phyloP scores from a whole-genome alignment of 495 filamentous ascomycete genomes.

The Melanomma pulvis-pyrius region DNA sequence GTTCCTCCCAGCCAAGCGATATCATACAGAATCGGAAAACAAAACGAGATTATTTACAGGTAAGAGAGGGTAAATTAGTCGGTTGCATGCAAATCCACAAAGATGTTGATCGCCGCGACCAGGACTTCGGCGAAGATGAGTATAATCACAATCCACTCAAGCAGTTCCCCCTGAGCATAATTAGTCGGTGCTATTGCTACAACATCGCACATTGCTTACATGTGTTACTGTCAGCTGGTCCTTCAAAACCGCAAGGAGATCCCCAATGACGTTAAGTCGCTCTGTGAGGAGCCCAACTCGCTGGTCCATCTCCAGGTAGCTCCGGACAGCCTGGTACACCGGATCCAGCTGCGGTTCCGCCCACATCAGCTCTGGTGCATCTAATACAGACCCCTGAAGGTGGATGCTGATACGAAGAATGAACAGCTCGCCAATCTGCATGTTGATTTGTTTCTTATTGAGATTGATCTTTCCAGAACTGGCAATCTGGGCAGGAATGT shows the following conservation, averaged over 20 bases:
- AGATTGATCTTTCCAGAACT: constrained; percentile 87
- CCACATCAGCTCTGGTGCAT: constrained; percentile 98
- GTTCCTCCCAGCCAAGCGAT: background rate
- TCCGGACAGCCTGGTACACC: constrained; percentile 90
- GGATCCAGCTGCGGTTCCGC: constrained; percentile 95
- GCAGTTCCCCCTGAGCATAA: constrained; percentile 28
- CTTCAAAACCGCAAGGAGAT: constrained; percentile 90
- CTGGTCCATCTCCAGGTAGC: constrained; percentile 97
- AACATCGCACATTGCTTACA: constrained; percentile 58
- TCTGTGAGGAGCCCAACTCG: constrained; percentile 88
- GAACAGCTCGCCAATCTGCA: constrained; percentile 97
- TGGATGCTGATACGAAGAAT: constrained; percentile 97
- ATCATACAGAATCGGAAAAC: background rate
- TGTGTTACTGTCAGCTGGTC: constrained; percentile 97
- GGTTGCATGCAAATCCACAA: constrained; percentile 90
- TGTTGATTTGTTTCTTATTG: constrained; percentile 85
- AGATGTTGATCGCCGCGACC: constrained; percentile 91
- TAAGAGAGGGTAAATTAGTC: constrained; percentile 9
- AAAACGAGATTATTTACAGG: constrained; percentile 1
- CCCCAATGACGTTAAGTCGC: constrained; percentile 87
- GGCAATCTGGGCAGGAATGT: constrained; percentile 87
- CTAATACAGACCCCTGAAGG: constrained; percentile 94
- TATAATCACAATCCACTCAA: constrained; percentile 71
- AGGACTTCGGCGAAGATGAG: constrained; percentile 96
- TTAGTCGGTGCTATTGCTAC: background rate